Base-by-base conservation (phyloP, 179 eudicot species). In the Nepenthes alata region DNA sequence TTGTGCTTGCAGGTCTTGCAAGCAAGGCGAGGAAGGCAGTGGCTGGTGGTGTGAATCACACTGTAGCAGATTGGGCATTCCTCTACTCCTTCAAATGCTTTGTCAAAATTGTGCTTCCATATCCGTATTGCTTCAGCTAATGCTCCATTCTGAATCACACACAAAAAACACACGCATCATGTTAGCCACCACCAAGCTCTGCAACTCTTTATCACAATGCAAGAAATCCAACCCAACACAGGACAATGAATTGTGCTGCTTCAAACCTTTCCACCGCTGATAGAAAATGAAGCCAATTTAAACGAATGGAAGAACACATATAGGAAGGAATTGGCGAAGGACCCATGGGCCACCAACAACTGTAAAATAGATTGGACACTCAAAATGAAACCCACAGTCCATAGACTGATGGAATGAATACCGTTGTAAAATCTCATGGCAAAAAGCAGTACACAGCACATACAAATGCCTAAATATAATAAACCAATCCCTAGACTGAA, bases 31-130 rank as follows among this genome's bases (percentile, higher is more conserved):
- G 98, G 98, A 62, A 93, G 81, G 76, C 85, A 79, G 47, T 93
- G 98, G 69, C 87, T 81, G 52, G 81, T 58, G 9, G 97, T 93
- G 72, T 89, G 97, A 67, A 93, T 87, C 48, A 93, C 95, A 63
- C 98, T 93, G 80, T 93, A 93, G 77, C 98, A 93, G 68, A 93
- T 93, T 0, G 98, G 98, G 67, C 98, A 93, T 64, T 93, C 98
- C 62, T 93, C 98, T 54, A 93, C 87, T 67, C 98, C 98, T 78
- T 87, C 95, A 59, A 93, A 93, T 67, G 85, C 98, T 80, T 89
- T 93, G 85, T 93, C 95, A 55, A 93, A 87, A 68, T 93, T 93
- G 73, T 73, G 82, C 72, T 93, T 93, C 98, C 98, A 93, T 74
- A 74, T 89, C 54, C 83, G 65, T 78, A 93, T 93, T 35, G 97